Percentiles rank a stretch among this genome's conserved stretches.
These are phyloP conservation scores for Pseudopyricularia cyperi DNA, from an alignment of 2,329 filamentous ascomycete species.

Conservation along the genomic window DNA sequence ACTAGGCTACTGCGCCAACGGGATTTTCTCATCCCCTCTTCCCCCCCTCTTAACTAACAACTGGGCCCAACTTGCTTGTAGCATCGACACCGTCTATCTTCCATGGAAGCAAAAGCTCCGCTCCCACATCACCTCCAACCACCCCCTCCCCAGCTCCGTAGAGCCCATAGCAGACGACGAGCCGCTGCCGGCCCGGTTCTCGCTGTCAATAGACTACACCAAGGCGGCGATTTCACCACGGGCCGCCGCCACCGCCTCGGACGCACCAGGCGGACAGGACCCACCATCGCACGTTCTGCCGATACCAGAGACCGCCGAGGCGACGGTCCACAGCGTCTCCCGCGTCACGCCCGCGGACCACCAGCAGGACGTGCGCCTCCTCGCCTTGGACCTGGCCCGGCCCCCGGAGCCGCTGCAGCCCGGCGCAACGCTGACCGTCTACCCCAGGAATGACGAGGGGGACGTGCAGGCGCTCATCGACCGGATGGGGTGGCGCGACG, in stretches of 20 bases:
- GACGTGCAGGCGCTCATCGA: constrained; percentile 71
- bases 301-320: constrained; percentile 41
- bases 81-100: constrained; percentile 70
- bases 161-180: constrained; percentile 61
- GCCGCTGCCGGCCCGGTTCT: constrained; percentile 62
- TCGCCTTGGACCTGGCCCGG: constrained; percentile 43
- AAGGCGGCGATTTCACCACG: not conserved
- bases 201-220: not conserved
- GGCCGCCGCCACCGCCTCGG: not conserved
- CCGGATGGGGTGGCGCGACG: constrained; percentile 62
- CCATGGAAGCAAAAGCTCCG: constrained; percentile 62
- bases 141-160: constrained; percentile 55
- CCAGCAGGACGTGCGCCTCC: constrained; percentile 85
- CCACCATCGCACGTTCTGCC: constrained; percentile 24
- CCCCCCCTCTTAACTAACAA: constrained; percentile 4
- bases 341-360: constrained; percentile 65
- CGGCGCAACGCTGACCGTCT: constrained; percentile 70
- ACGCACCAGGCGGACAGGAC: too few relatives aligned
- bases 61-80: constrained; percentile 18
- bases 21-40: not conserved
- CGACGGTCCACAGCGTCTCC: constrained; percentile 49
- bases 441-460: constrained; percentile 71
- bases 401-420: constrained; percentile 34
- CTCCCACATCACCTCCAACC: constrained; percentile 49
- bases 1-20: not conserved